phyloP scores from a whole-genome alignment of 495 filamentous ascomycete species.

The Hyaloscypha finlandica region DNA sequence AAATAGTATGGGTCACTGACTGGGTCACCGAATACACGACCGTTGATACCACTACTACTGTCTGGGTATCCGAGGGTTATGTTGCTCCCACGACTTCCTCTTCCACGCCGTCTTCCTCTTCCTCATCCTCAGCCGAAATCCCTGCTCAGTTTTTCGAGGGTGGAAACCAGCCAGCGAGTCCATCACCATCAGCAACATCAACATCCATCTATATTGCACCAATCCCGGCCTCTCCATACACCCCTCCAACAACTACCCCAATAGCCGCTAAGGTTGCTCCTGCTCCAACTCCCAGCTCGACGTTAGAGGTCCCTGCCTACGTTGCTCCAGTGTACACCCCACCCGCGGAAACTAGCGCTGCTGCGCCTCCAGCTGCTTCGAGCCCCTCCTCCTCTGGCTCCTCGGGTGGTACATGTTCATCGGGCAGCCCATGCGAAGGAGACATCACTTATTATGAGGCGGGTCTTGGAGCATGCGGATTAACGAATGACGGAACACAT shows the following conservation, averaged over 20 bases:
- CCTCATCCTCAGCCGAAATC: slow-evolving; percentile 17
- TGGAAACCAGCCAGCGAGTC: not conserved
- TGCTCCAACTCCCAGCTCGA: slow-evolving; percentile 7
- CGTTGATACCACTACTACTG: slow-evolving; percentile 42
- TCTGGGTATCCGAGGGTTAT: slow-evolving; percentile 33
- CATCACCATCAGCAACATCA: not conserved
- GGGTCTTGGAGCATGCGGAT: slow-evolving; percentile 32
- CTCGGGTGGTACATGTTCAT: slow-evolving; percentile 18
- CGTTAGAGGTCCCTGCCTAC: not conserved
- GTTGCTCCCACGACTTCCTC: slow-evolving; percentile 34
- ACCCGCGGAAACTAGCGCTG: slow-evolving; percentile 2
- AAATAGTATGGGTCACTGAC: slow-evolving; percentile 41
- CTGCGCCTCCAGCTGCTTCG: slow-evolving; percentile 10
- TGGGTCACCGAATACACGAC: slow-evolving; percentile 40
- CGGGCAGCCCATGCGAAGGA: slow-evolving; percentile 29
- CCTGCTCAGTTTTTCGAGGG: slow-evolving; percentile 47
- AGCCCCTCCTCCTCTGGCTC: slow-evolving; percentile 16
- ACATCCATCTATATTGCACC: slow-evolving; percentile 24
- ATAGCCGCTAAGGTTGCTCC: slow-evolving; percentile 9
- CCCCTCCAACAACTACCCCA: slow-evolving; percentile 11
- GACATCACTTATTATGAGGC: slow-evolving; percentile 33
- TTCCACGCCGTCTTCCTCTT: slow-evolving; percentile 26
- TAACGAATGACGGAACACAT: slow-evolving; percentile 21
- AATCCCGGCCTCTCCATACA: slow-evolving; percentile 25
- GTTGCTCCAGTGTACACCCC: slow-evolving; percentile 7